phyloP scores from a whole-genome alignment of 2,329 filamentous ascomycete genomes.

The Raffaelea ambrosiae region DNA sequence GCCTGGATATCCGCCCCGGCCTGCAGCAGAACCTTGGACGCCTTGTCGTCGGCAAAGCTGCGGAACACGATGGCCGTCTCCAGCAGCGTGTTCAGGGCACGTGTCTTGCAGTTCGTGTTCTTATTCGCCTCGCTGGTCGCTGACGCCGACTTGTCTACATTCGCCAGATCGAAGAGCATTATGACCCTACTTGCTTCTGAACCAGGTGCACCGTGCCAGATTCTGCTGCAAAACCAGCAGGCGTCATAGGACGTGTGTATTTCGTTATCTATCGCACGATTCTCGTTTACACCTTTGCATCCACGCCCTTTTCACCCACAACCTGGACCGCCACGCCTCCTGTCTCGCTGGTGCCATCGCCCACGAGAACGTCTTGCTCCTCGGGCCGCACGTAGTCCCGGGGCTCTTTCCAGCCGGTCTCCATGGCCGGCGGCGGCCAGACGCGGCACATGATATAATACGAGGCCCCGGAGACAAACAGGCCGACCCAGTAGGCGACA shows the following conservation, averaged over 20 bases:
- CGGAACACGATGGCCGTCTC: no score
- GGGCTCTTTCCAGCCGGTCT: conserved; percentile 13
- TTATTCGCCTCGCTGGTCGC: no score
- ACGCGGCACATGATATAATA: conserved; percentile 14
- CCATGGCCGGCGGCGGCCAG: conserved; percentile 12
- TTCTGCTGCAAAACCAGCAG: not conserved
- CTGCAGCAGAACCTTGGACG: no score
- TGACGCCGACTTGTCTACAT: no score
- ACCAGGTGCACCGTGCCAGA: no score
- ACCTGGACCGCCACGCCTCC: not conserved
- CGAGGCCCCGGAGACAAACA: conserved; percentile 30
- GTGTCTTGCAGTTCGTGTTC: no score
- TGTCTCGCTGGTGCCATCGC: not conserved
- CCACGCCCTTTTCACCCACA: not conserved
- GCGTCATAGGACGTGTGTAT: not conserved
- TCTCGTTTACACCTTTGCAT: not conserved
- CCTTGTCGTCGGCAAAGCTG: no score
- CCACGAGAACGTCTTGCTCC: conserved; percentile 12
- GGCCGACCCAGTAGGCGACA: conserved; percentile 44
- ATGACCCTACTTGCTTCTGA: no score
- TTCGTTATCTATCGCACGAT: not conserved
- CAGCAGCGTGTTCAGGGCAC: no score
- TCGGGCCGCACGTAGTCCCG: conserved; percentile 16
- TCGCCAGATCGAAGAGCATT: no score
- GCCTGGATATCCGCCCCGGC: no score